Base-by-base conservation (phyloP, 805 yeast genomes). In the Metschnikowia similis region DNA sequence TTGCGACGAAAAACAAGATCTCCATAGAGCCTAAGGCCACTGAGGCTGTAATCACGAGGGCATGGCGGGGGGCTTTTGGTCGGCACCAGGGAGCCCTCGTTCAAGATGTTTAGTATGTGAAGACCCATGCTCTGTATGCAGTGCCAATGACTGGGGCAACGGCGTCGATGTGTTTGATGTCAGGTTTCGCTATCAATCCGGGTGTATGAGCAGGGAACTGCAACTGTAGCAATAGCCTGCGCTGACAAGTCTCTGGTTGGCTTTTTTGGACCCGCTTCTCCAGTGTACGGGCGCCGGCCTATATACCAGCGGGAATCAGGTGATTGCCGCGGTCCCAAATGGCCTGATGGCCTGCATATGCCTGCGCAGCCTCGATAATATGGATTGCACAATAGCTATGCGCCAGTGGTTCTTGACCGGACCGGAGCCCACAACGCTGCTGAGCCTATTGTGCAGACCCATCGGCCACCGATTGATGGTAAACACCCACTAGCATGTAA, bases 21-120 rank as follows among this genome's bases (percentile, higher is more conserved):
- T 43, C 60, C 61, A 41, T 76, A 75, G 88, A 91, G 87, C 11
- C 90, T 81, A 29, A 81, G 74, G 1, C 63, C 58, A 10, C 11
- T 34, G 16, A 41, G 45, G 26, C 37, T 32, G 13, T 41, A 27
- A 11, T 30, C 35, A 7, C 8, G 29, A 5, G n/a, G 29, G 11
- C 13, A 7, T 3, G 32, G n/a, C 34, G 11, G n/a, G 27, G 42
- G 16, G 21, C 26, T 16, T 2, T 32, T 30, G 16, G 8, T 21
- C n/a, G 21, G 21, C 21, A 21, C 26, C 34, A 16, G n/a, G 27
- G 42, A 29, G 21, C 26, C 29, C 8, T 32, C 37, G 17, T 26
- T 21, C n/a, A 41, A 26, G 29, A 41, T 17, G 29, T 41, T 41
- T 9, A 31, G 17, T n/a, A 41, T 31, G 21, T 41, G 45, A n/a